Evolutionary conservation across 2,329 filamentous ascomycete genomes (phyloP), one percentile per base, ranked within the genome.

Genomic region (Ceratocystis smalleyi): DNA sequence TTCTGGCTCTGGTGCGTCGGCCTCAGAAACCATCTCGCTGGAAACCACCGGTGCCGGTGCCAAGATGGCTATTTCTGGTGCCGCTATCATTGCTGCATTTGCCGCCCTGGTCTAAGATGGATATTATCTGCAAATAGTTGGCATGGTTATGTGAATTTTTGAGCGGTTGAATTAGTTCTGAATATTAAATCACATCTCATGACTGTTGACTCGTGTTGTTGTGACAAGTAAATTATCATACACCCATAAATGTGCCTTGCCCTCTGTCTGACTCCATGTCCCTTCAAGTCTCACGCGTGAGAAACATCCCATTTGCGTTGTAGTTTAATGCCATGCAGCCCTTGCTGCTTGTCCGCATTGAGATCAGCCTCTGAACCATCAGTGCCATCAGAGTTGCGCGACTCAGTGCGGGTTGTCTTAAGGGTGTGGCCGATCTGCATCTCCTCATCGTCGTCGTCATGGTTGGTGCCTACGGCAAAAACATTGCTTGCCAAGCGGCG

Each of bases 1-100:
- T 49, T 66, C 66, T 19, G 66, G 68, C 49, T 69, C 68, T 27
- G 65, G 67, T 24, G 68, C 69, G 35, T 43, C 43, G 3, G 66
- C 68, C 45, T 55, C 67, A 43, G 60, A 70, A 19, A 69, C 70
- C 47, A 59, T 70, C 65, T 70, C 69, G 32, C 71, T 69, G 43
- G 69, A 68, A 63, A 68, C 69, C 49, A 73, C 67, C 57, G 73
- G 72, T 35, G 72, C 68, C 40, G 70, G 70, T 47, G 71, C 70
- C 59, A 72, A 72, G 67, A 71, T 72, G 22, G 73, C 73, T 19
- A 69, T 72, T 43, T 65, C 75, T 17, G 69, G 76, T 27, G 70
- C 73, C 30, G 75, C 73, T 62, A 69, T 76, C 47, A 75, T 73
- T 40, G 76, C 73, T 64, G 72, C 71, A 19, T 70, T 77, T 63